A percentile compares a stretch with the other conserved stretches of the same genome.
phyloP scores from a whole-genome alignment of 768 basidiomycete species.

The Xerocomellus intermedius region DNA sequence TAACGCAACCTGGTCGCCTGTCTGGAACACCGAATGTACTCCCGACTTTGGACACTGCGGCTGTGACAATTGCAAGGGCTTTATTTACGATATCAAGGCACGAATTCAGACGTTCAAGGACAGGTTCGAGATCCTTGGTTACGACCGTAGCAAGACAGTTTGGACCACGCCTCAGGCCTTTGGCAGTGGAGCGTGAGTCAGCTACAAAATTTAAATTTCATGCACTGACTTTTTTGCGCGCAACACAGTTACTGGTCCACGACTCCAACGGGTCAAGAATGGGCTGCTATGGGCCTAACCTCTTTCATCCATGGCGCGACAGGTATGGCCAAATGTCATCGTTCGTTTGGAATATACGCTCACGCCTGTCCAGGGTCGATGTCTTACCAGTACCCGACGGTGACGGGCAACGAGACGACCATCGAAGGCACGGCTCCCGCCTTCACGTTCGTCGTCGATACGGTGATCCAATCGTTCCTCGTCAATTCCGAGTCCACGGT shows the following conservation, averaged over 20 bases:
- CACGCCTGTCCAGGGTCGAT: constrained; percentile 22
- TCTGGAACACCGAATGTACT: constrained; percentile 63
- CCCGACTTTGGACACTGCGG: constrained; percentile 71
- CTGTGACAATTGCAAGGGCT: constrained; percentile 64
- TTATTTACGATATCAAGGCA: constrained; percentile 61
- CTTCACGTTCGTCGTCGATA: background rate
- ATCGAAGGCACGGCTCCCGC: constrained; percentile 21
- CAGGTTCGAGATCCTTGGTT: constrained; percentile 58
- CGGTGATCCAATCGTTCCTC: constrained; percentile 20
- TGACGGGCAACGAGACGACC: constrained; percentile 14
- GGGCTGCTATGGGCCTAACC: constrained; percentile 23
- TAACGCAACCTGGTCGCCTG: constrained; percentile 59
- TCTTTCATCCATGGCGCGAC: constrained; percentile 29
- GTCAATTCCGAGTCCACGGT: background rate
- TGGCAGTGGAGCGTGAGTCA: constrained; percentile 42
- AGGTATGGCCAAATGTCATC: constrained; percentile 5
- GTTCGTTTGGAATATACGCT: background rate
- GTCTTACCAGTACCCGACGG: constrained; percentile 29
- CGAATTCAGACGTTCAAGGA: constrained; percentile 66
- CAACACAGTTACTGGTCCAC: constrained; percentile 27
- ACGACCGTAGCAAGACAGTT: constrained; percentile 57
- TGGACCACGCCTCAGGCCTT: constrained; percentile 82
- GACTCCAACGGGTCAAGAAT: constrained; percentile 29
- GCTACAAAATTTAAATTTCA: background rate
- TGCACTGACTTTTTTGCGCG: background rate